Evolutionary conservation across 106 monocot genomes (phyloP).

Genomic region (Allium fistulosum): DNA sequence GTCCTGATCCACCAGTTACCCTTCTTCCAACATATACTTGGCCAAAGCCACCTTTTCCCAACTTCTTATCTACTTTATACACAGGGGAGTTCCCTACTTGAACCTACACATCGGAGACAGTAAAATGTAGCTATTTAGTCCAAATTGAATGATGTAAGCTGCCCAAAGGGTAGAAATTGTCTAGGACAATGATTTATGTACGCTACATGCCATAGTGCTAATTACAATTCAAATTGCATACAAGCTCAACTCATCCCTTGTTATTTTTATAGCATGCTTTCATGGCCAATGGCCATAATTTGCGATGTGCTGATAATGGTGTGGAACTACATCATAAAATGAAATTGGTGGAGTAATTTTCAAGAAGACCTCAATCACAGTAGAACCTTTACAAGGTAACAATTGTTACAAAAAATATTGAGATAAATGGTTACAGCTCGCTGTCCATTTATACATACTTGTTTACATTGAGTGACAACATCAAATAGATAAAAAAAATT

Average conservation of each 20-base stretch:
- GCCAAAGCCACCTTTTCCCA: slow-evolving; percentile 99
- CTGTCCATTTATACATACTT: too few relatives aligned
- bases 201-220: background rate
- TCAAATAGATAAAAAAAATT: background rate
- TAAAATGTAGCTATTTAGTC: background rate
- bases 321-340: too few relatives aligned
- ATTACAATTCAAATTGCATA: background rate
- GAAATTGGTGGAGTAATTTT: too few relatives aligned
- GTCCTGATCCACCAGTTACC: slow-evolving; percentile 75
- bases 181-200: background rate
- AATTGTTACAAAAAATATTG: too few relatives aligned
- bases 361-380: too few relatives aligned
- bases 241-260: background rate
- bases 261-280: background rate
- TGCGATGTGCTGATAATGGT: too few relatives aligned
- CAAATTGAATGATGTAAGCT: too few relatives aligned
- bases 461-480: background rate
- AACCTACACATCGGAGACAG: slow-evolving; percentile 39
- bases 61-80: slow-evolving; percentile 97
- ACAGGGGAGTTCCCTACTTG: slow-evolving; percentile 95
- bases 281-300: background rate
- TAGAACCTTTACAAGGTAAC: too few relatives aligned
- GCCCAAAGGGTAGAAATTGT: too few relatives aligned
- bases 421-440: too few relatives aligned
- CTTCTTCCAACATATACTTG: slow-evolving; percentile 98